Conservation (phyloP, 768 basidiomycete genomes). For the Coprinopsis sp. region DNA sequence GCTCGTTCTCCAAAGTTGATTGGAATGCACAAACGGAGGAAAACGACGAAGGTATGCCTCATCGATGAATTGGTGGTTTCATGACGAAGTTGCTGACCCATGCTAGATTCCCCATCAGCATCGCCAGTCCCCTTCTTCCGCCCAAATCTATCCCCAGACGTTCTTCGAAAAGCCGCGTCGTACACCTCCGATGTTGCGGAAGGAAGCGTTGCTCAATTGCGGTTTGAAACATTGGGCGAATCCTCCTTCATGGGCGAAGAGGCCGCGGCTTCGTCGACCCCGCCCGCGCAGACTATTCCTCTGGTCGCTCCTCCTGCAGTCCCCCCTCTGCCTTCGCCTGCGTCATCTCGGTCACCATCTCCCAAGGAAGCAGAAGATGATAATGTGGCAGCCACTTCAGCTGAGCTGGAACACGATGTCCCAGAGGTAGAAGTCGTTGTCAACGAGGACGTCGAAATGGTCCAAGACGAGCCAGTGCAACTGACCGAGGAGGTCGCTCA, state of each 20-base stretch:
- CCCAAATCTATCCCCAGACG: not conserved
- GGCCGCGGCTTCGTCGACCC: not conserved
- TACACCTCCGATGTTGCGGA: not conserved
- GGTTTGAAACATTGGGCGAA: not conserved
- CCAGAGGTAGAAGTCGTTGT: too few relatives aligned
- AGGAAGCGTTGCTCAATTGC: not conserved
- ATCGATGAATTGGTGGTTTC: not conserved
- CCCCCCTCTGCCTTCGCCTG: not conserved
- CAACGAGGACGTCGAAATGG: too few relatives aligned
- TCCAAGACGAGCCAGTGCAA: too few relatives aligned
- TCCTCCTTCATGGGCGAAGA: not conserved
- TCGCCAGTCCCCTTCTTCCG: not conserved
- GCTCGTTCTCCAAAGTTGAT: not conserved
- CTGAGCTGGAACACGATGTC: not conserved
- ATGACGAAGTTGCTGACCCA: not conserved
- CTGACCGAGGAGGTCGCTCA: too few relatives aligned
- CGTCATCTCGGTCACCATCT: not conserved
- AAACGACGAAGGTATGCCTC: not conserved
- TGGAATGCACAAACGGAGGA: not conserved
- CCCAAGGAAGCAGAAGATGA: not conserved
- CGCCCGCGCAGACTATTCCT: not conserved
- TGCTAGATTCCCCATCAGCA: not conserved
- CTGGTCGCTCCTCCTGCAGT: not conserved
- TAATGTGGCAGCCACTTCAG: not conserved
- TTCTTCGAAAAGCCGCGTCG: not conserved